Conservation (phyloP, 1,284 basidiomycete species). For the Leccinum subrobustum region DNA sequence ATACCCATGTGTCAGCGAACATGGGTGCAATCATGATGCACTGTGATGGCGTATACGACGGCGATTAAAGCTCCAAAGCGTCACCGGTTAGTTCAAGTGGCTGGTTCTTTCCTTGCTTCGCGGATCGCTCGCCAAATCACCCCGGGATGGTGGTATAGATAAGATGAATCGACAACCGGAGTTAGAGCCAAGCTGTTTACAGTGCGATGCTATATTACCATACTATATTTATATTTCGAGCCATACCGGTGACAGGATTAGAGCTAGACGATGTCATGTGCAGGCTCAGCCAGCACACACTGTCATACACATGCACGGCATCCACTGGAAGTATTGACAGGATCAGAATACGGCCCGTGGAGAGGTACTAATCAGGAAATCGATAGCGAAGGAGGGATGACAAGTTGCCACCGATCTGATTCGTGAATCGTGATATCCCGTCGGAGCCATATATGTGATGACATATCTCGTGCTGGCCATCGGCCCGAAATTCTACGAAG, state of each 20-base stretch:
- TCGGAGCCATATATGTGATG: not conserved
- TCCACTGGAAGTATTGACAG: not conserved
- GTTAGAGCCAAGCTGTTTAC: not conserved
- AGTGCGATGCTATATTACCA: not conserved
- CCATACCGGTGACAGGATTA: not conserved
- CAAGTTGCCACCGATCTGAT: not conserved
- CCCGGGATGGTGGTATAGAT: not conserved
- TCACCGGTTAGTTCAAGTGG: not conserved
- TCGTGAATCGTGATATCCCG: not conserved
- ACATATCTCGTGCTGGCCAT: not conserved
- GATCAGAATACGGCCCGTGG: not conserved
- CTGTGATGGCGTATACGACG: not conserved
- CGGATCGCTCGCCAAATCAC: conserved; percentile 13
- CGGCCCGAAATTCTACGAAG: not conserved
- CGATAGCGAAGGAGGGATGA: not conserved
- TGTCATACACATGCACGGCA: not conserved
- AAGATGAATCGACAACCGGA: not conserved
- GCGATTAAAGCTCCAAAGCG: conserved; percentile 4
- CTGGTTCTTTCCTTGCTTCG: conserved; percentile 18
- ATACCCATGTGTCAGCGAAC: not conserved
- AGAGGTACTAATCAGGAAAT: not conserved
- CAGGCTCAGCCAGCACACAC: not conserved
- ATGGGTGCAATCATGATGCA: not conserved
- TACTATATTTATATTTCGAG: not conserved
- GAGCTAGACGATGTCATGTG: not conserved